Conservation (phyloP, 2,329 filamentous ascomycete genomes). For the Calonectria ilicicola region DNA sequence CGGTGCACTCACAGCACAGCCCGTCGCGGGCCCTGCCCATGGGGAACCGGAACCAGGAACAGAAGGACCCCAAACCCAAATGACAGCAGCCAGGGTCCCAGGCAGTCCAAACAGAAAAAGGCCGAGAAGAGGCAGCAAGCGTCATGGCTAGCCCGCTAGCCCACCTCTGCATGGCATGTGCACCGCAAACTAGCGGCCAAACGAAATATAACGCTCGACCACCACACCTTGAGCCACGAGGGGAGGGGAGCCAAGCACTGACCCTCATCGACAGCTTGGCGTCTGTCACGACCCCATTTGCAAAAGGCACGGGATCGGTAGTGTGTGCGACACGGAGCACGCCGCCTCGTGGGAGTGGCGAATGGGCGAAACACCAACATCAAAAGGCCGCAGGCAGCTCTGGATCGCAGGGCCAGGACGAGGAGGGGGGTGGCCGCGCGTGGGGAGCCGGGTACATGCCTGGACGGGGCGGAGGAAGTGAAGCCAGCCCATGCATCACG, state of each 20-base stretch:
- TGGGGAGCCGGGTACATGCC: conserved; percentile 5
- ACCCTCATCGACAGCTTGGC: conserved; percentile 1
- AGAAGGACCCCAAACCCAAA: conserved; percentile 3
- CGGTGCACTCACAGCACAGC: not conserved
- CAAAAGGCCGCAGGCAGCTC: not conserved
- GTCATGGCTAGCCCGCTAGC: conserved; percentile 1
- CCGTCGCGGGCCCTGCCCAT: conserved; percentile 5
- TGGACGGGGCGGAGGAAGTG: conserved; percentile 3
- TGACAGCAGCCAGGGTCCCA: conserved; percentile 3
- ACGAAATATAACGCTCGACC: conserved; percentile 9
- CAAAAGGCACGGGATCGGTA: conserved; percentile 8
- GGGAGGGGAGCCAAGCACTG: not conserved
- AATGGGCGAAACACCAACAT: conserved; percentile 7
- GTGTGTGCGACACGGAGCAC: conserved; percentile 2
- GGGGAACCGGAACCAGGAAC: conserved; percentile 14
- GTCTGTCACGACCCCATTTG: conserved; percentile 1
- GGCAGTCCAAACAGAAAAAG: conserved; percentile 8
- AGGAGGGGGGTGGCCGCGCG: not conserved
- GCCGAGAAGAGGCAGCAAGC: conserved; percentile 5
- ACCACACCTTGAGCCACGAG: conserved; percentile 6
- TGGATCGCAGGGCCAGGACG: not conserved
- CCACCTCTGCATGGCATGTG: conserved; percentile 9
- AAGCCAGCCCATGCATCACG: not conserved
- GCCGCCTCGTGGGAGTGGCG: not conserved
- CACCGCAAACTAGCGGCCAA: not conserved